Evolutionary conservation across 495 filamentous ascomycete species (phyloP).

Genomic region (Xylaria grammica): DNA sequence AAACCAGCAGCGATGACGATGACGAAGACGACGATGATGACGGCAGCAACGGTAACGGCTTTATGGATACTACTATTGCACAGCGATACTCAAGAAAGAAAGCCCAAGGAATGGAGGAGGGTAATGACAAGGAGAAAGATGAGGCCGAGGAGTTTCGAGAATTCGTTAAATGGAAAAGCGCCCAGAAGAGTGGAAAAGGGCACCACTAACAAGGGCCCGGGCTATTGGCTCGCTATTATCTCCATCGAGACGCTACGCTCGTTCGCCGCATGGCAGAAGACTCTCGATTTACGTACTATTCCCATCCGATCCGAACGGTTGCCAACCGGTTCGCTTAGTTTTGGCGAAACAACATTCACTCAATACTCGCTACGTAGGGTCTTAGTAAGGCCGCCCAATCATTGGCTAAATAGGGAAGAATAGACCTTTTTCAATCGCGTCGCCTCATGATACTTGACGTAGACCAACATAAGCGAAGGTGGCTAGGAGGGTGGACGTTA

Average conservation of each 20-base stretch:
- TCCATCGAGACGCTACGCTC: background rate
- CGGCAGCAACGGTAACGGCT: background rate
- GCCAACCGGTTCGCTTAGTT: no score
- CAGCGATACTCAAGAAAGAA: background rate
- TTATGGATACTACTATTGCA: background rate
- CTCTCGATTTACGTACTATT: background rate
- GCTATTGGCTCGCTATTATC: background rate
- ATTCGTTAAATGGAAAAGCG: background rate
- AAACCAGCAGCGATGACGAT: conserved; percentile 1
- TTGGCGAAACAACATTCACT: background rate
- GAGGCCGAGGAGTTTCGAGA: conserved; percentile 1
- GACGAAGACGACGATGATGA: background rate
- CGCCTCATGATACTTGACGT: no score
- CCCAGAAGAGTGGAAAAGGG: conserved; percentile 1
- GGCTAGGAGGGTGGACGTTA: no score
- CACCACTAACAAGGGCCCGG: background rate
- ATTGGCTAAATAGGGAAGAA: background rate
- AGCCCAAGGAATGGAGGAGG: background rate
- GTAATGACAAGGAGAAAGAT: background rate
- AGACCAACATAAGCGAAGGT: no score
- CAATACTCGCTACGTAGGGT: background rate
- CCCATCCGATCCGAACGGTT: no score
- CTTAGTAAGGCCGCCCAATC: no score
- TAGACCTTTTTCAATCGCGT: no score
- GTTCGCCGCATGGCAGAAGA: background rate